These are phyloP conservation scores for Solanum chiquidenum DNA, from an alignment of 257 asterid species.

Conservation along the genomic window DNA sequence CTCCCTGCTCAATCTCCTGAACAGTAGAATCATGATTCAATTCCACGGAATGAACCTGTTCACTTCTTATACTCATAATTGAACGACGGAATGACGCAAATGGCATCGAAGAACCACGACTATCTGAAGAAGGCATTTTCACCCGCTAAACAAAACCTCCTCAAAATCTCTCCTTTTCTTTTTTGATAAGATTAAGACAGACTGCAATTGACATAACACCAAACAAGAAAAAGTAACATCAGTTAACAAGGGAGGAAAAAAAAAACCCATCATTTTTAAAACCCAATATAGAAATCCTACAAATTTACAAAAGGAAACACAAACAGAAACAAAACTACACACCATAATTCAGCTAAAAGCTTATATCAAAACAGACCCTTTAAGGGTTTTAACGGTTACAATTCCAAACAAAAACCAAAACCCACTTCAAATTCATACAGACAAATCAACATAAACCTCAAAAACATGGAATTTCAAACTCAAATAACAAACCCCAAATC, in stretches of 20 bases:
- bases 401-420: background rate
- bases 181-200: background rate
- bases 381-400: background rate
- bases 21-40: slow-evolving; percentile 27
- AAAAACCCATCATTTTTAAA: background rate
- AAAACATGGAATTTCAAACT: background rate
- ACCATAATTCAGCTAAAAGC: background rate
- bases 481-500: background rate
- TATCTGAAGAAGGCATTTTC: slow-evolving; percentile 67
- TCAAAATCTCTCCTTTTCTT: background rate
- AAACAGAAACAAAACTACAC: background rate
- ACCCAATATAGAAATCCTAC: background rate
- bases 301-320: background rate
- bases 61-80: slow-evolving; percentile 42
- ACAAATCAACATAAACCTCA: background rate
- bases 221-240: background rate
- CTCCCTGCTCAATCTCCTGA: slow-evolving; percentile 25
- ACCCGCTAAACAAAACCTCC: slow-evolving; percentile 8
- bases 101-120: slow-evolving; percentile 45
- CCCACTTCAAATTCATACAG: background rate
- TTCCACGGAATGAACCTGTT: slow-evolving; percentile 54
- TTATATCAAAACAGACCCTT: background rate
- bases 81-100: slow-evolving; percentile 83
- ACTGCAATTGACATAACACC: background rate
- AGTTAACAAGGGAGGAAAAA: background rate